Conservation (phyloP, 129 eudicot species). For the Gnaphalium uliginosum region DNA sequence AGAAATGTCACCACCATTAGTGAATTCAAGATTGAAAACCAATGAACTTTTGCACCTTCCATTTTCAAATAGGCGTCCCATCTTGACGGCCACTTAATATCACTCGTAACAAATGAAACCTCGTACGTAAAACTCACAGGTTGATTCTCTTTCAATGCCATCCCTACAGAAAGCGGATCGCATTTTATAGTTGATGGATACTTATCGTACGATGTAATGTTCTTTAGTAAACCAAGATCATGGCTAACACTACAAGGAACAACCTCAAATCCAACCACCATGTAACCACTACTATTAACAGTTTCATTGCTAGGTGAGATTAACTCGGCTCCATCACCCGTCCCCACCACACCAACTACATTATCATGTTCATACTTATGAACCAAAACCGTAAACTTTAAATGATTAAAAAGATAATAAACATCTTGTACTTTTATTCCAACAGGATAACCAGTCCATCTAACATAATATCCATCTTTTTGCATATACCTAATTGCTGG, state of each 20-base stretch:
- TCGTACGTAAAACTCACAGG: slow-evolving; percentile 35
- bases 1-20: slow-evolving; percentile 41
- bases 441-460: slow-evolving; percentile 40
- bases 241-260: slow-evolving; percentile 38
- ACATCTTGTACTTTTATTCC: slow-evolving; percentile 34
- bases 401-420: slow-evolving; percentile 37
- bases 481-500: slow-evolving; percentile 39
- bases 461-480: slow-evolving; percentile 20
- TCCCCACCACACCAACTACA: slow-evolving; percentile 32
- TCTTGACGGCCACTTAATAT: slow-evolving; percentile 45
- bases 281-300: slow-evolving; percentile 25
- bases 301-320: slow-evolving; percentile 16
- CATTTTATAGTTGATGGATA: slow-evolving; percentile 25
- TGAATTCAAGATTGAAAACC: slow-evolving; percentile 48
- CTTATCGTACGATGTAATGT: slow-evolving; percentile 23
- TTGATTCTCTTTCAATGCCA: slow-evolving; percentile 29
- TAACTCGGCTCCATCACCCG: slow-evolving; percentile 30
- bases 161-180: slow-evolving; percentile 24
- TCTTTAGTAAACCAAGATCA: slow-evolving; percentile 15
- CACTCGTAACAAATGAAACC: slow-evolving; percentile 39
- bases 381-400: slow-evolving; percentile 38
- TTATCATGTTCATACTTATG: slow-evolving; percentile 34
- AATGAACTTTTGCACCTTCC: slow-evolving; percentile 46
- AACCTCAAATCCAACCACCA: slow-evolving; percentile 45
- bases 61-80: slow-evolving; percentile 48